phyloP scores from a whole-genome alignment of 805 yeast species.

The Candida jianshihensis region DNA sequence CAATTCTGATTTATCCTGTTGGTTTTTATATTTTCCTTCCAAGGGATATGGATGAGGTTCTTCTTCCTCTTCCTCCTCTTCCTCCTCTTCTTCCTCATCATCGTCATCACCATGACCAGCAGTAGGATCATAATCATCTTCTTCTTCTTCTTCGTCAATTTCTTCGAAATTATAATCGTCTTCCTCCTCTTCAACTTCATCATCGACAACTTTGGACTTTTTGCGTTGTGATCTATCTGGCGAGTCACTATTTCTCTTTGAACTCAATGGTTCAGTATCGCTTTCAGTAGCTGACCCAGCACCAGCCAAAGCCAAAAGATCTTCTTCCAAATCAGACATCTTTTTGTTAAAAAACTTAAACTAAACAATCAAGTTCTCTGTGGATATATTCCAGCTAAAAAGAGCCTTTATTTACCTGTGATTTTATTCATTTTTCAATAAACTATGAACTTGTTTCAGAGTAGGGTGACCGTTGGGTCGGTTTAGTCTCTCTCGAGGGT shows the following conservation, averaged over 20 bases:
- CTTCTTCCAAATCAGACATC: conserved; percentile 74
- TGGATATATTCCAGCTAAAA: too few species aligned
- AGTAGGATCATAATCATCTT: conserved; percentile 36
- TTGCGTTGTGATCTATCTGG: conserved; percentile 18
- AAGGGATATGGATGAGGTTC: conserved; percentile 80
- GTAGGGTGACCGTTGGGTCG: too few species aligned
- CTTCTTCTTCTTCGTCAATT: conserved; percentile 30
- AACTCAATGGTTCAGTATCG: conserved; percentile 30
- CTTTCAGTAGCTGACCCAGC: conserved; percentile 30
- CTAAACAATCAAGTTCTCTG: too few species aligned
- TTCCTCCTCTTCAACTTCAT: conserved; percentile 13
- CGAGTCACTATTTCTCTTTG: conserved; percentile 19
- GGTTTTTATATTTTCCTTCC: conserved; percentile 86
- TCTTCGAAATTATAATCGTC: conserved; percentile 19
- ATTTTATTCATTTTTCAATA: too few species aligned
- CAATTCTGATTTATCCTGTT: conserved; percentile 59
- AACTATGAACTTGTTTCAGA: too few species aligned
- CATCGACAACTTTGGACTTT: conserved; percentile 20
- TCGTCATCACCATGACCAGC: conserved; percentile 30
- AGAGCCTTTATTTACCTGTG: too few species aligned
- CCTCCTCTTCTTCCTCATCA: conserved; percentile 30
- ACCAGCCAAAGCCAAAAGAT: conserved; percentile 92
- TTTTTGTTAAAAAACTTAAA: too few species aligned
- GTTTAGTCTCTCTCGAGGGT: too few species aligned
- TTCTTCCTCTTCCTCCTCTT: conserved; percentile 31